Conservation (phyloP, 73 alveolate species). For the Stentor roeselii region DNA sequence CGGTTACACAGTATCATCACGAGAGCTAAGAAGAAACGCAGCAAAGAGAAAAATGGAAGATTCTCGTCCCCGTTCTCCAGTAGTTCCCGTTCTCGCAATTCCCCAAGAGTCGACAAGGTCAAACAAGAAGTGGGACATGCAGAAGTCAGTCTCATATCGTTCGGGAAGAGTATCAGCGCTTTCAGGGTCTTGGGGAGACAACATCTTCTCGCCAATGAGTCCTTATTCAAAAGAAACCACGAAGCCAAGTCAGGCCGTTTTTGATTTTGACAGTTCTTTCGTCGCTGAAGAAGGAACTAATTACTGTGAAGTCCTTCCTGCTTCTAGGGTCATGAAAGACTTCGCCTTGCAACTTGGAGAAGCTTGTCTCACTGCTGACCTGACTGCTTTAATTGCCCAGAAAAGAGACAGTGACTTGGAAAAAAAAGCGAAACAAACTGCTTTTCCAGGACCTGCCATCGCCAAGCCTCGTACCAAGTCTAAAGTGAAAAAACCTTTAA, state of each 20-base stretch:
- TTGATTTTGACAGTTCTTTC: slow-evolving; percentile 19
- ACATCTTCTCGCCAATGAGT: slow-evolving; percentile 4
- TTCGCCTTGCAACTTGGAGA: slow-evolving; percentile 88
- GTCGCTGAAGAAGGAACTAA: slow-evolving; percentile 20
- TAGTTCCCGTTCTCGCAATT: background rate
- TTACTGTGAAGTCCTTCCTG: slow-evolving; percentile 44
- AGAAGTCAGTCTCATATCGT: slow-evolving; percentile 9
- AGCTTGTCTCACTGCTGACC: slow-evolving; percentile 83
- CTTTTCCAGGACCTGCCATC: slow-evolving; percentile 32
- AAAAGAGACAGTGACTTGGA: slow-evolving; percentile 81
- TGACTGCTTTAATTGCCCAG: slow-evolving; percentile 77
- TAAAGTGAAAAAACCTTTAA: slow-evolving; percentile 38
- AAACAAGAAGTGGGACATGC: background rate
- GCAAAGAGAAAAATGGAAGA: slow-evolving; percentile 7
- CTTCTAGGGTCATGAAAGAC: slow-evolving; percentile 72
- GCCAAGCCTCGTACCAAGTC: slow-evolving; percentile 29
- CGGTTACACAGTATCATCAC: slow-evolving; percentile 16
- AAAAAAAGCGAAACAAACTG: slow-evolving; percentile 66
- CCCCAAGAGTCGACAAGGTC: slow-evolving; percentile 18
- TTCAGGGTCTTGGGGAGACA: slow-evolving; percentile 26
- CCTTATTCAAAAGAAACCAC: slow-evolving; percentile 23
- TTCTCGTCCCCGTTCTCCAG: slow-evolving; percentile 5
- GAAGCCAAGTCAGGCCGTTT: background rate
- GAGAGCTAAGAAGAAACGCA: slow-evolving; percentile 5
- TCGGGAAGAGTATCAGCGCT: slow-evolving; percentile 24